Conservation (phyloP, 73 alveolate species). For the Effrenium voratum region DNA sequence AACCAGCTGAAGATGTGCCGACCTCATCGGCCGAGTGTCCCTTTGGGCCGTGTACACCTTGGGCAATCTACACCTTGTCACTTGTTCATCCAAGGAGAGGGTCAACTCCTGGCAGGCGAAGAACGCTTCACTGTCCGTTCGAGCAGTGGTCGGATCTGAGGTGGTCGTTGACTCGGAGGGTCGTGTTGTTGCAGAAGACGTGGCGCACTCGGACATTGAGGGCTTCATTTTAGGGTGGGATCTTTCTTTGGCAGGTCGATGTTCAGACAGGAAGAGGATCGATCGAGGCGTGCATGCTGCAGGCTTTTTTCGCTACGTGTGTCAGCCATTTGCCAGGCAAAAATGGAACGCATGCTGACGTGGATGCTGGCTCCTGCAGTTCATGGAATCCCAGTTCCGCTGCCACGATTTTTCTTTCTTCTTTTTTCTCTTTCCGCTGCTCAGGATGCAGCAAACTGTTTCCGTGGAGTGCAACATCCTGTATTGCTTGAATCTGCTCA, state of each 20-base stretch:
- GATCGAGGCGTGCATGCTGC: constrained; percentile 25
- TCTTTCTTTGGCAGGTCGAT: constrained; percentile 26
- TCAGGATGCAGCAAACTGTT: background rate
- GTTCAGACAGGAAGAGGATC: constrained; percentile 81
- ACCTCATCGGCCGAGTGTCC: too few relatives aligned
- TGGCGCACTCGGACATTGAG: background rate
- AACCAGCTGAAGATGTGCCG: too few relatives aligned
- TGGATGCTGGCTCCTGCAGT: constrained; percentile 94
- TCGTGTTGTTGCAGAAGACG: constrained; percentile 76
- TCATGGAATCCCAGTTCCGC: constrained; percentile 66
- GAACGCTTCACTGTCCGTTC: too few relatives aligned
- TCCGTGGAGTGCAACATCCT: background rate
- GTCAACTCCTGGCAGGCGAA: too few relatives aligned
- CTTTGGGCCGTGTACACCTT: too few relatives aligned
- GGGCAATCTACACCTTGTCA: too few relatives aligned
- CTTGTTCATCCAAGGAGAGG: too few relatives aligned
- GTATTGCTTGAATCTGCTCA: background rate
- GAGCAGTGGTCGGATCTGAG: background rate
- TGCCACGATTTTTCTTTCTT: background rate
- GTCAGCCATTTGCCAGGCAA: background rate
- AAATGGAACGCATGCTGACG: constrained; percentile 87
- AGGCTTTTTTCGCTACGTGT: background rate
- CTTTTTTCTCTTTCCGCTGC: background rate
- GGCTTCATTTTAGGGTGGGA: background rate
- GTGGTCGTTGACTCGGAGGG: constrained; percentile 84